Percentiles rank a stretch among this genome's conserved stretches.
These are phyloP conservation scores for Aureobasidium sp. DNA, from an alignment of 2,329 filamentous ascomycete genomes.

Conservation along the genomic window DNA sequence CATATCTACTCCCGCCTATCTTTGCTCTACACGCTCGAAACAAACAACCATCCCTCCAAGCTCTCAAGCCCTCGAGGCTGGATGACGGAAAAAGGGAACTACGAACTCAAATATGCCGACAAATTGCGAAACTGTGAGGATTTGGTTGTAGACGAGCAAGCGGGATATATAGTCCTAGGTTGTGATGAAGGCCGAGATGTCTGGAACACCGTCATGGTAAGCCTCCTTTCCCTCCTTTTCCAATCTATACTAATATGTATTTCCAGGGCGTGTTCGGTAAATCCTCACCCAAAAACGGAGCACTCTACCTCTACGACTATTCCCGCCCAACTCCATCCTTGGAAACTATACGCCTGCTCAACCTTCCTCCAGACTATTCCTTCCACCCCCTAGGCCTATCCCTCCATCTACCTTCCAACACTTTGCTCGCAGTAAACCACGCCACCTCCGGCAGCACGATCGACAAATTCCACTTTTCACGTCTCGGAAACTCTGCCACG, in stretches of 20 bases:
- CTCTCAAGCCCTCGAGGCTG: background rate
- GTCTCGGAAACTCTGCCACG: conserved; percentile 20
- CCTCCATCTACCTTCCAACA: conserved; percentile 27
- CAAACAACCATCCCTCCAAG: background rate
- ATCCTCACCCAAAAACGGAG: conserved; percentile 17
- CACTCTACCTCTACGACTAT: conserved; percentile 34
- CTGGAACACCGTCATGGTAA: conserved; percentile 40
- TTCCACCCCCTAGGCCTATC: conserved; percentile 37
- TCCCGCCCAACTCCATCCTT: conserved; percentile 17
- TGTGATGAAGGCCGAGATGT: conserved; percentile 35
- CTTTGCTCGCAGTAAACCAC: conserved; percentile 34
- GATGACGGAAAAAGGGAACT: conserved; percentile 14
- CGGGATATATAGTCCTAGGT: conserved; percentile 33
- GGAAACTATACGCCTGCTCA: conserved; percentile 22
- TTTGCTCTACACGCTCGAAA: background rate
- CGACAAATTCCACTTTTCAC: conserved; percentile 29
- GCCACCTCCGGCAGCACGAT: conserved; percentile 25
- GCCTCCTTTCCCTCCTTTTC: background rate
- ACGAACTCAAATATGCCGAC: conserved; percentile 28
- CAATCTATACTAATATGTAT: background rate
- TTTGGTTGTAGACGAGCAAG: conserved; percentile 29
- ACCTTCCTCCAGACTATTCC: conserved; percentile 20
- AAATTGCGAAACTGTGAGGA: conserved; percentile 37
- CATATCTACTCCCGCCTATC: conserved; percentile 1
- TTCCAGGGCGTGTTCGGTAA: conserved; percentile 11